phyloP scores from a whole-genome alignment of 495 filamentous ascomycete genomes.

The Hypoxylon crocopeplum region DNA sequence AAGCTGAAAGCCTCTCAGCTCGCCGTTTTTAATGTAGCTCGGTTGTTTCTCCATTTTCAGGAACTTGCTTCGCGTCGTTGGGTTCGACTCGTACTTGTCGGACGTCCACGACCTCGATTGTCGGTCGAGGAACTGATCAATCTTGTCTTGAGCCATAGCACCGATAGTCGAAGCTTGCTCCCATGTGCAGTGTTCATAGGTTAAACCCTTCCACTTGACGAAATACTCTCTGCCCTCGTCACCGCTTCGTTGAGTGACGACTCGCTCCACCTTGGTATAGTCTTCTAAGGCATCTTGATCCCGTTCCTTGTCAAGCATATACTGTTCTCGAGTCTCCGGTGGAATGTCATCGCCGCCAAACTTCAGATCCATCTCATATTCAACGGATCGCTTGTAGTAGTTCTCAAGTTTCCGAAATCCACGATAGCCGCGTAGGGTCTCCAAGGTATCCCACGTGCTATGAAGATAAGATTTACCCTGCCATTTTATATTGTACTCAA shows the following conservation, averaged over 20 bases:
- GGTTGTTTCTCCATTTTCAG: conserved; percentile 77
- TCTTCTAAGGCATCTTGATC: conserved; percentile 83
- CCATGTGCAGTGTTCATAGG: conserved; percentile 95
- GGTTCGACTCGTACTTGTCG: conserved; percentile 74
- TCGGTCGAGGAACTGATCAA: conserved; percentile 89
- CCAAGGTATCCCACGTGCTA: conserved; percentile 88
- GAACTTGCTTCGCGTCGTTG: conserved; percentile 74
- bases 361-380: conserved; percentile 72
- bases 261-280: conserved; percentile 87
- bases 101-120: conserved; percentile 77
- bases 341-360: conserved; percentile 72
- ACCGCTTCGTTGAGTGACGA: conserved; percentile 79
- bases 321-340: conserved; percentile 89
- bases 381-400: conserved; percentile 83
- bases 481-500: conserved; percentile 98
- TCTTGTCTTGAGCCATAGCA: conserved; percentile 78
- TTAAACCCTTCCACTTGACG: conserved; percentile 90
- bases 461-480: conserved; percentile 93
- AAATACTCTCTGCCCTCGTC: conserved; percentile 83
- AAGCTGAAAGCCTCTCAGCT: conserved; percentile 92
- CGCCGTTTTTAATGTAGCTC: conserved; percentile 80
- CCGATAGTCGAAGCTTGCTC: conserved; percentile 78
- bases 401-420: conserved; percentile 91
- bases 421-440: conserved; percentile 63
- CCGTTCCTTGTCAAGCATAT: conserved; percentile 85